Conservation (phyloP, 495 filamentous ascomycete genomes). For the Echria macrotheca region DNA sequence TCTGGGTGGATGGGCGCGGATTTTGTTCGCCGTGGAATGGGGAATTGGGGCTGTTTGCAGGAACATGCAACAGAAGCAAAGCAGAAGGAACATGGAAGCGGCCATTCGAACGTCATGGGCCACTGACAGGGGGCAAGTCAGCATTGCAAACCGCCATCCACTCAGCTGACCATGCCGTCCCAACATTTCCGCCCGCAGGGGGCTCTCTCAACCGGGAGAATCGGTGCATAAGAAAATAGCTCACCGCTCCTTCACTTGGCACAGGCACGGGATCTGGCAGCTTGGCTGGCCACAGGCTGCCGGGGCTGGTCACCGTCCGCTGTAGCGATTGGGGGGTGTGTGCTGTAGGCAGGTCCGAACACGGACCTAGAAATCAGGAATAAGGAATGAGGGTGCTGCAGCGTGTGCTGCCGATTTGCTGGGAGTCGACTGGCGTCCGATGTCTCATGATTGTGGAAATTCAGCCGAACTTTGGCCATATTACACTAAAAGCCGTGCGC, state of each 20-base stretch:
- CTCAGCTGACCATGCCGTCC: conserved; percentile 29
- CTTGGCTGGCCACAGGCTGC: conserved; percentile 8
- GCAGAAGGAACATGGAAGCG: conserved; percentile 14
- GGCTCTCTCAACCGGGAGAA: conserved; percentile 23
- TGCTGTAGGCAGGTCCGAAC: conserved; percentile 8
- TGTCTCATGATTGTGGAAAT: conserved; percentile 8
- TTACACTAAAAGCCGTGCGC: neutral
- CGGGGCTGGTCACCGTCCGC: conserved; percentile 3
- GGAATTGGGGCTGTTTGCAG: neutral
- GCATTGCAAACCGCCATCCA: conserved; percentile 2
- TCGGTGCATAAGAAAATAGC: conserved; percentile 23
- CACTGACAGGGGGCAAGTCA: neutral
- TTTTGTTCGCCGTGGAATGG: conserved; percentile 9
- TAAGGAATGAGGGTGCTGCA: neutral
- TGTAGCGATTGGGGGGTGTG: neutral
- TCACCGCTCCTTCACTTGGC: conserved; percentile 26
- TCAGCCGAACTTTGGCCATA: conserved; percentile 11
- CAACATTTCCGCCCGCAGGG: conserved; percentile 23
- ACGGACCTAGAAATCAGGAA: conserved; percentile 1
- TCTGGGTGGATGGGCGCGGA: conserved; percentile 10
- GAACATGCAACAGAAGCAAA: conserved; percentile 5
- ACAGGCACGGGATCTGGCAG: conserved; percentile 16
- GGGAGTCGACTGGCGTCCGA: neutral
- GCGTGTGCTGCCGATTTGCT: neutral
- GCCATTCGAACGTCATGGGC: conserved; percentile 16